phyloP scores from a whole-genome alignment of 176 grass and related monocot species.

The Ananas comosus region DNA sequence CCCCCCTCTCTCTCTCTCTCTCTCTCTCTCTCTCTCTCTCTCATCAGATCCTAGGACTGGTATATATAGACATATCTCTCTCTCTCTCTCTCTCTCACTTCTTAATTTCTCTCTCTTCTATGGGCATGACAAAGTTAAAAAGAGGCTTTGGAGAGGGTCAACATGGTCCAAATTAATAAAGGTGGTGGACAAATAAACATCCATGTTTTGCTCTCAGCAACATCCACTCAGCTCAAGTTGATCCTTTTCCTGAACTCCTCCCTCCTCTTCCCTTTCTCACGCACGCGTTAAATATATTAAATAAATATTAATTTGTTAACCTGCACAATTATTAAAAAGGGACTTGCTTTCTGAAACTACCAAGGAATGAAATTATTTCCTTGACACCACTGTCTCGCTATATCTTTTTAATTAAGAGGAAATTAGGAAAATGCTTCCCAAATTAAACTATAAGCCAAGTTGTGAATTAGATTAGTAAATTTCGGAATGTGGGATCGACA shows the following conservation, averaged over 20 bases:
- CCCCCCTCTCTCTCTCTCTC: too few species aligned
- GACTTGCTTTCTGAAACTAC: constrained; percentile 22
- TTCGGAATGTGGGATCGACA: too few species aligned
- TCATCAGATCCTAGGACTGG: not conserved
- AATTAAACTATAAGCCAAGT: too few species aligned
- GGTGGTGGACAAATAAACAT: constrained; percentile 40
- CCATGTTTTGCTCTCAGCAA: constrained; percentile 55
- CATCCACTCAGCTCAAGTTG: constrained; percentile 37
- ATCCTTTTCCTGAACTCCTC: constrained; percentile 9
- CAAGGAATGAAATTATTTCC: constrained; percentile 22
- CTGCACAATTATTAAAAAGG: constrained; percentile 12
- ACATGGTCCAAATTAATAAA: constrained; percentile 14
- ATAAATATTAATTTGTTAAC: constrained; percentile 10
- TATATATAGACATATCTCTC: not conserved
- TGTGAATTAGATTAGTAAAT: too few species aligned
- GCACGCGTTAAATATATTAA: constrained; percentile 24
- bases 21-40: constrained; percentile 3
- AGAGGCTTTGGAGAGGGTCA: constrained; percentile 16
- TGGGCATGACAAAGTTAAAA: constrained; percentile 15
- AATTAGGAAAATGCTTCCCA: too few species aligned
- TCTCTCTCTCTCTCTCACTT: not conserved
- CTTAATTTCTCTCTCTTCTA: constrained; percentile 5
- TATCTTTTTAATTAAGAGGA: too few species aligned
- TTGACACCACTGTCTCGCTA: not conserved
- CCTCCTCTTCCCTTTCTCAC: constrained; percentile 4